Base-by-base conservation (phyloP, 2,329 filamentous ascomycete genomes). In the Cadophora sp. region DNA sequence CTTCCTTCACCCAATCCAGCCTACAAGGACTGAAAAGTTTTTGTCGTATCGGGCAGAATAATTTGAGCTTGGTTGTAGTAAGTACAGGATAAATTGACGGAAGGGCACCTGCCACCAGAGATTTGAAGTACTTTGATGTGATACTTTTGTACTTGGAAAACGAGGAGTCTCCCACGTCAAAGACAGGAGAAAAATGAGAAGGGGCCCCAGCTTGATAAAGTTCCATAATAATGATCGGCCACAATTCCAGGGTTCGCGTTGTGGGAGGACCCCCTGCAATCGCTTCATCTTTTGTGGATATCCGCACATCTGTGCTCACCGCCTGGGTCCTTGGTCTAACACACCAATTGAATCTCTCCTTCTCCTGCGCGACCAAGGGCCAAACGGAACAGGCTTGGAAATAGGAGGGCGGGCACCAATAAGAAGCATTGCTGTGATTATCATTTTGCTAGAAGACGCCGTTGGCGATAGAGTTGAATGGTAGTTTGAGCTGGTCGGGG, bases 331-430 rank as follows among this genome's bases (percentile, higher is more conserved):
- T 43, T 16, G 40, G 40, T 43, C 16, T 27, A 55, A 29, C n/a
- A 12, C 19, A 22, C 51, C 51, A 55, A 55, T 55, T 55, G 27
- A 14, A 31, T 55, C 12, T 29, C 51, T n/a, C 51, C 9, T 19
- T 55, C 27, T 31, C 16, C 51, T 29, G 51, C 51, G 14, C 51
- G 12, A 31, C 16, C 51, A 55, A 53, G 51, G 31, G 26, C 51
- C 51, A 31, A 55, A 29, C 43, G 43, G n/a, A 48, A 8, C 8
- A 48, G 5, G 11, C 43, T 27, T 55, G 51, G 26, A 27, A 55
- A 29, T 55, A 55, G 27, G 51, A 27, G 51, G n/a, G 51, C 51
- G 51, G 51, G 51, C 51, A 55, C 51, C 51, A 55, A 31, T 55
- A 1, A 55, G 26, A 31, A 55, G 14, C 1, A 29, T 3, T 31